phyloP scores from a whole-genome alignment of 2,329 filamentous ascomycete genomes.

The Hypoxylon sp. region DNA sequence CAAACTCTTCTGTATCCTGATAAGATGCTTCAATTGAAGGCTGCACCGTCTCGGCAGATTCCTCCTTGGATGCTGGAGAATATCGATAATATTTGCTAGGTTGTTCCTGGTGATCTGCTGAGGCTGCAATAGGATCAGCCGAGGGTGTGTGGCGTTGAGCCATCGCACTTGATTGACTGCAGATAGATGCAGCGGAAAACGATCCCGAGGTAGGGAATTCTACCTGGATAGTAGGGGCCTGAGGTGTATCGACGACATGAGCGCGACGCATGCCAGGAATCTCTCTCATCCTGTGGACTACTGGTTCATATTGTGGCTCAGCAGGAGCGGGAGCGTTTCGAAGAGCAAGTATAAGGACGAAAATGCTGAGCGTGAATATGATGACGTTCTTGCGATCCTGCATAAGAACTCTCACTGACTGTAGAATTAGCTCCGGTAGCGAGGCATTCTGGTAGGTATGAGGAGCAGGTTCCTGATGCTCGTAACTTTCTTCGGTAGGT shows the following conservation, averaged over 20 bases:
- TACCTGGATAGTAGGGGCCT: conserved; percentile 17
- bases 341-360: conserved; percentile 68
- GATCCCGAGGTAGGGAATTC: conserved; percentile 11
- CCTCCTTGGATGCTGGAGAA: not conserved
- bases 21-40: not conserved
- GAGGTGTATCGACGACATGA: conserved; percentile 31
- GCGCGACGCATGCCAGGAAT: conserved; percentile 47
- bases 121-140: conserved; percentile 4
- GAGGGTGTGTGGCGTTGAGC: conserved; percentile 1
- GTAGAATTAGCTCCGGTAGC: conserved; percentile 67
- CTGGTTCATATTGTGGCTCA: conserved; percentile 52
- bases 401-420: conserved; percentile 68
- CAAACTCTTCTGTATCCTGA: not conserved
- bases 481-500: conserved; percentile 50
- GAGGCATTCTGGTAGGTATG: conserved; percentile 61
- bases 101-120: conserved; percentile 17
- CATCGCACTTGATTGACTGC: conserved; percentile 6
- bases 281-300: conserved; percentile 49
- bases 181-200: conserved; percentile 6
- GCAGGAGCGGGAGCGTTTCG: conserved; percentile 53
- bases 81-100: not conserved
- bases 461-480: conserved; percentile 53
- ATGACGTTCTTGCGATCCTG: conserved; percentile 72
- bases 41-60: conserved; percentile 14
- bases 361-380: conserved; percentile 67